Conservation (phyloP, 2,329 filamentous ascomycete species). For the Ophiognomonia clavigignenti-juglandacearum region DNA sequence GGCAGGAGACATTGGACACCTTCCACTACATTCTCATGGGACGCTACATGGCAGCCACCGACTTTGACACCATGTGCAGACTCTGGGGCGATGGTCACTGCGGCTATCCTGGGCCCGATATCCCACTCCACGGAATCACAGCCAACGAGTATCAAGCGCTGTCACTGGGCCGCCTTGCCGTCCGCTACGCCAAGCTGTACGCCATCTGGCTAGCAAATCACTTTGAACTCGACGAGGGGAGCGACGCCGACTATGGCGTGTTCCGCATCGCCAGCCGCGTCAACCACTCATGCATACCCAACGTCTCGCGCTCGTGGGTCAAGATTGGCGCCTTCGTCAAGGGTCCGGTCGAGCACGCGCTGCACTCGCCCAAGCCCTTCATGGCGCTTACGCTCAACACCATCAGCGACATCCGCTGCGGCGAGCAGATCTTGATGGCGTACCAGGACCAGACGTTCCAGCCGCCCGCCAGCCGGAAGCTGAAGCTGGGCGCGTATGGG, state of each 20-base stretch:
- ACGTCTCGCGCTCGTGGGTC: conserved; percentile 9
- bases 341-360: background rate
- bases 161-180: background rate
- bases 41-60: background rate
- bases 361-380: background rate
- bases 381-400: conserved; percentile 16
- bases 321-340: conserved; percentile 11
- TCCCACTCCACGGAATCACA: background rate
- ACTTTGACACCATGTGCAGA: background rate
- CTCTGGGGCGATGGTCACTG: background rate
- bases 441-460: background rate
- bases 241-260: background rate
- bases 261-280: conserved; percentile 8
- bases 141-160: background rate
- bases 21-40: background rate
- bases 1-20: background rate
- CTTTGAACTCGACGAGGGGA: background rate
- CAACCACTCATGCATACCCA: conserved; percentile 20
- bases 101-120: background rate
- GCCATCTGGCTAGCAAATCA: background rate
- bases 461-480: background rate
- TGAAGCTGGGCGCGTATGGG: background rate
- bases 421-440: conserved; percentile 16
- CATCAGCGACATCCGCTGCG: conserved; percentile 13
- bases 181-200: background rate